Percentiles rank a stretch among this genome's conserved stretches.
These are phyloP conservation scores for Imleria badia DNA, from an alignment of 768 basidiomycete species.

Conservation along the genomic window DNA sequence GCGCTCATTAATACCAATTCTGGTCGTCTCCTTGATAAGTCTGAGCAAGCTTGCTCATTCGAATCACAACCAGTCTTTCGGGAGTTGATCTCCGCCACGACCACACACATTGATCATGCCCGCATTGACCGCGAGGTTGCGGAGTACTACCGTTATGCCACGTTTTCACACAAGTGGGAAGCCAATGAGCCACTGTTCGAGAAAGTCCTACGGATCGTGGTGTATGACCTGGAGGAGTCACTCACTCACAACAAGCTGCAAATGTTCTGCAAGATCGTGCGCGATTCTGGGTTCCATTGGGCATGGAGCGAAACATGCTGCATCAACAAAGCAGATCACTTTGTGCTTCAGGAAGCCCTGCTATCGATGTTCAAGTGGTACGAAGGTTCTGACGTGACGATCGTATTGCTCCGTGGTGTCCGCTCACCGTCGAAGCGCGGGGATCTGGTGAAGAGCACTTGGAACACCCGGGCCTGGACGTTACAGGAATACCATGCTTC, in stretches of 20 bases:
- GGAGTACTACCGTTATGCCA: neutral
- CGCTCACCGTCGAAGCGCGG: neutral
- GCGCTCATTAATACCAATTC: neutral
- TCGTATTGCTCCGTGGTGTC: neutral
- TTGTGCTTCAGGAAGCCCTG: neutral
- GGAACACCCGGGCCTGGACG: neutral
- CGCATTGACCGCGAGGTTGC: neutral
- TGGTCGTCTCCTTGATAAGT: neutral
- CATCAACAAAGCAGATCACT: neutral
- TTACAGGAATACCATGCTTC: neutral
- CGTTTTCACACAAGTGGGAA: neutral
- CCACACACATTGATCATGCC: neutral
- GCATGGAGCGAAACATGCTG: slow-evolving; percentile 1
- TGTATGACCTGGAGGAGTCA: neutral
- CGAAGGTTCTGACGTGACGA: neutral
- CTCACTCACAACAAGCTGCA: neutral
- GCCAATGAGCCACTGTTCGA: neutral
- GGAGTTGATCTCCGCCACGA: neutral
- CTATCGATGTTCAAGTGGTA: slow-evolving; percentile 1
- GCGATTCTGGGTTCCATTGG: neutral
- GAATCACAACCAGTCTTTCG: neutral
- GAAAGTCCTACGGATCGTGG: neutral
- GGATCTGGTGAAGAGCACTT: neutral
- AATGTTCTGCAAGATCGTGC: neutral
- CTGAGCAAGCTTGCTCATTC: neutral